Base-by-base conservation (phyloP, 2,329 filamentous ascomycete species). In the Davidsoniella virescens region DNA sequence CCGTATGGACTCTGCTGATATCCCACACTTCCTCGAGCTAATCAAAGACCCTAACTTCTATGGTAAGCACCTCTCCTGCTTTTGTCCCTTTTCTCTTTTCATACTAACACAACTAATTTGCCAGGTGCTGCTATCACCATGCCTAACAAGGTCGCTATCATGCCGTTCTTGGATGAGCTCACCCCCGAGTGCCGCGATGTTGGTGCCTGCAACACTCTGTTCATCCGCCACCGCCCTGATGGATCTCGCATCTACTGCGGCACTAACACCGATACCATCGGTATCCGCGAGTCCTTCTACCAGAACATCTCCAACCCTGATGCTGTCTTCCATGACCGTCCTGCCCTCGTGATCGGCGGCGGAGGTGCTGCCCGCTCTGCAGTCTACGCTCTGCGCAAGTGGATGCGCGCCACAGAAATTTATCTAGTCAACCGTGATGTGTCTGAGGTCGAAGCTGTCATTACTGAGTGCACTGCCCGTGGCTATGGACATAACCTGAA, bases 181-280 rank as follows among this genome's bases (percentile, higher is more conserved):
- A 87, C 83, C 5, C 72, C 77, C 18, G 82, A 87, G 64, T 84
- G 78, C 56, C 72, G 73, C 46, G 78, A 80, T 36, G 80, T 87
- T 18, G 84, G 84, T 44, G 84, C 84, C 47, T 81, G 82, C 64
- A 90, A 92, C 68, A 92, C 84, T 0, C 72, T 90, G 48, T 88
- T 82, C 66, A 62, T 84, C 44, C 69, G 73, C 18, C 63, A 67
- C 44, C 67, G 69, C 44, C 61, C 61, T 14, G 62, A 68, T 44
- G 70, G 73, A 47, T 64, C 65, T 33, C 67, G 71, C 16, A 58
- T 72, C 43, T 76, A 76, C 56, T 78, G 82, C 63, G 85, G 84
- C 49, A 82, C 84, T 41, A 90, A 92, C 67, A 90, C 85, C 3
- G 85, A 92, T 63, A 83, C 82, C 53, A 72, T 87, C 51, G 85